Evolutionary conservation across 2,329 filamentous ascomycete species (phyloP).

Genomic region (Hypomyces rosellus): DNA sequence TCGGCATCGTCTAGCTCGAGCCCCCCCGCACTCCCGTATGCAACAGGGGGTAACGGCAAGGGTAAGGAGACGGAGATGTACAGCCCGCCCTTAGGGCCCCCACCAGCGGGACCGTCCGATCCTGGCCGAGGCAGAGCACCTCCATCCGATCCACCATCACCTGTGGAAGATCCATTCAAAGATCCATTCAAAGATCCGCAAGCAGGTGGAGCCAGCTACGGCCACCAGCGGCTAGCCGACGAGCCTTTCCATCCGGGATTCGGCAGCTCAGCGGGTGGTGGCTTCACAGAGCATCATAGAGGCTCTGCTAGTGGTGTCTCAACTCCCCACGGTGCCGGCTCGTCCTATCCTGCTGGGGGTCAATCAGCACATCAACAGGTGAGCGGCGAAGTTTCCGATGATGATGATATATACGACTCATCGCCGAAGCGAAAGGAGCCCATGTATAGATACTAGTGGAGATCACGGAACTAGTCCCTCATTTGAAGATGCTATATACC

Average conservation of each 20-base stretch:
- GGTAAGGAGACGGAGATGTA: conserved; percentile 29
- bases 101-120: conserved; percentile 15
- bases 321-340: conserved; percentile 11
- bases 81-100: conserved; percentile 19
- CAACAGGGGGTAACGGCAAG: conserved; percentile 22
- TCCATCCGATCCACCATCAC: conserved; percentile 1
- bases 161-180: conserved; percentile 22
- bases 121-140: conserved; percentile 19
- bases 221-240: conserved; percentile 13
- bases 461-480: not conserved
- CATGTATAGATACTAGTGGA: conserved; percentile 26
- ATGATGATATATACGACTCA: conserved; percentile 37
- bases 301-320: not conserved
- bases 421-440: conserved; percentile 32
- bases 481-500: not conserved
- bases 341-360: not conserved
- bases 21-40: not conserved
- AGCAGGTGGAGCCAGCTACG: conserved; percentile 14
- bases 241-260: conserved; percentile 37
- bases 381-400: conserved; percentile 24
- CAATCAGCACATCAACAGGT: not conserved
- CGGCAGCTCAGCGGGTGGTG: conserved; percentile 11
- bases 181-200: conserved; percentile 28
- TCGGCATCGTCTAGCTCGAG: not conserved
- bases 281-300: not conserved